Base-by-base conservation (phyloP, 805 yeast genomes). In the Candida dajiaensis region DNA sequence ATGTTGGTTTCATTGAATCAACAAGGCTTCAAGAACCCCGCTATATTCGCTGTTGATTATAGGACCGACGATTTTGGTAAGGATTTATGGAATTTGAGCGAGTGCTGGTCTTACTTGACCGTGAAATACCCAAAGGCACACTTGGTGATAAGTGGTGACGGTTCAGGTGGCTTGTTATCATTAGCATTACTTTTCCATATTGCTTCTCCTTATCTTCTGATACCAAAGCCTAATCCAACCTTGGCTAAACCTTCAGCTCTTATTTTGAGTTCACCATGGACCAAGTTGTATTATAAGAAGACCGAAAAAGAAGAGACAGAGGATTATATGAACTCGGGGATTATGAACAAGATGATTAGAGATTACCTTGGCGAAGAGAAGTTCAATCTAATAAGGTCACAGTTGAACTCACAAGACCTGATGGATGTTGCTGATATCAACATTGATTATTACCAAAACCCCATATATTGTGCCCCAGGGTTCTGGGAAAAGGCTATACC, bases 11-110 rank as follows among this genome's bases (percentile, higher is more conserved):
- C 71, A 18, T 61, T 78, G 29, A 64, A 70, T 23, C 61, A 70
- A 43, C 77, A 74, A 51, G 82, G 82, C 1, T 77, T 77, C 51
- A 48, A 57, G 21, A 74, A 71, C 50, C 82, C 83, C 1, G 70
- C 67, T 4, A 61, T 72, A 4, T 71, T 71, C 37, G 63, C 74
- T 8, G 59, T 70, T 19, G 67, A 72, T 22, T 59, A 60, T 38
- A 41, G 49, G 20, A 39, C 38, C 8, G 55, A 45, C 3, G 39
- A 31, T 11, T 63, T 61, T 44, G 54, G 62, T 1, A 51, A 56
- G 4, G 73, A 66, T 21, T 45, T 70, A 33, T 36, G 42, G 6
- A 48, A 56, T 12, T 57, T 65, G 1, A 41, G 61, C 3, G 48
- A 45, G 3, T 68, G 63, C 0, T 74, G 75, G 70, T 51, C 54